These are phyloP conservation scores for Penicillium sp. DNA, from an alignment of 2,329 filamentous ascomycete genomes.

Conservation along the genomic window DNA sequence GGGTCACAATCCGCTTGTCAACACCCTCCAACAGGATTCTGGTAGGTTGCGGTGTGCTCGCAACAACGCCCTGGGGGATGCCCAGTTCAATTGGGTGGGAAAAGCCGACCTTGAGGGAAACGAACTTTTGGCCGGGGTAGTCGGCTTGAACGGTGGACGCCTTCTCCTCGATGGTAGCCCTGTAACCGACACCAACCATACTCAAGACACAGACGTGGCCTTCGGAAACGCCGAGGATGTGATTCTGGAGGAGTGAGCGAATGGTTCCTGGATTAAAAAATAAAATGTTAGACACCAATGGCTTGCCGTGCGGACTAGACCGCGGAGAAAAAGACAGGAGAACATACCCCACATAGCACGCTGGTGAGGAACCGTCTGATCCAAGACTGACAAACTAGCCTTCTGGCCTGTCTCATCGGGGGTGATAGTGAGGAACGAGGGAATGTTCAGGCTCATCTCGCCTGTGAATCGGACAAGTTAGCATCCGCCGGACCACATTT, in stretches of 20 bases:
- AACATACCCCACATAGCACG: slow-evolving; percentile 91
- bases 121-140: slow-evolving; percentile 81
- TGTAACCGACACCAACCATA: slow-evolving; percentile 92
- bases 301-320: not conserved
- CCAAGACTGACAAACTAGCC: slow-evolving; percentile 67
- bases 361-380: slow-evolving; percentile 70
- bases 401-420: slow-evolving; percentile 65
- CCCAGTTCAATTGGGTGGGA: slow-evolving; percentile 92
- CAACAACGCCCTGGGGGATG: slow-evolving; percentile 78
- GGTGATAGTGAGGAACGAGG: slow-evolving; percentile 71
- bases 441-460: slow-evolving; percentile 74
- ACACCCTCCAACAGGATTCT: slow-evolving; percentile 85
- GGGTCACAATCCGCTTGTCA: slow-evolving; percentile 82
- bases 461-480: slow-evolving; percentile 49
- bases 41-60: slow-evolving; percentile 85
- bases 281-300: slow-evolving; percentile 20
- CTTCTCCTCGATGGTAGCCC: slow-evolving; percentile 78
- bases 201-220: slow-evolving; percentile 91
- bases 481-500: not conserved
- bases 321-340: not conserved
- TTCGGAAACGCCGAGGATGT: slow-evolving; percentile 92
- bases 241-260: slow-evolving; percentile 84
- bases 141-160: slow-evolving; percentile 65
- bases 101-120: slow-evolving; percentile 92
- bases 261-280: slow-evolving; percentile 66